These are phyloP conservation scores for Porogramme epimiltina DNA, from an alignment of 1,284 basidiomycete species.

Conservation along the genomic window DNA sequence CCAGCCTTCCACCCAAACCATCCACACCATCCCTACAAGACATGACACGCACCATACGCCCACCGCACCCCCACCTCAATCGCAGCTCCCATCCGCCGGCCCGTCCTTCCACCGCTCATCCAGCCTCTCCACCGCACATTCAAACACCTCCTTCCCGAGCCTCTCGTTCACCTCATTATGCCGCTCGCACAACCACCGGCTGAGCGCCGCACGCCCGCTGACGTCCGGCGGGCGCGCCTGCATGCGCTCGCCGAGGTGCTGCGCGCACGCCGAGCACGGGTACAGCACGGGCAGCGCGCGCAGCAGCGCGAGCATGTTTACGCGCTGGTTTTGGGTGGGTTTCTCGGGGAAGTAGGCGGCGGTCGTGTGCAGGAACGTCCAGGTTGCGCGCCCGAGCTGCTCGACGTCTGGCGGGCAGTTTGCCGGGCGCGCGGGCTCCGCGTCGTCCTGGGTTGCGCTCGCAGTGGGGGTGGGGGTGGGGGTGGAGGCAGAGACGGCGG, in stretches of 20 bases:
- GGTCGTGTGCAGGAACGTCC: conserved; percentile 94
- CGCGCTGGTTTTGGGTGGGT: conserved; percentile 71
- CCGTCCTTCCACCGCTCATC: conserved; percentile 93
- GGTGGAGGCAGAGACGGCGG: conserved; percentile 34
- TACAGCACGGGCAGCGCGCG: conserved; percentile 80
- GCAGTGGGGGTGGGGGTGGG: conserved; percentile 2
- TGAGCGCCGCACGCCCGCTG: conserved; percentile 64
- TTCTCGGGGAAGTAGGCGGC: conserved; percentile 91
- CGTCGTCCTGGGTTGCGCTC: too few relatives aligned
- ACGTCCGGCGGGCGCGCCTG: conserved; percentile 74
- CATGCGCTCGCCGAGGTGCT: conserved; percentile 76
- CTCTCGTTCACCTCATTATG: conserved; percentile 91
- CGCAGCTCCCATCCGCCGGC: conserved; percentile 84
- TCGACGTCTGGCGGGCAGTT: conserved; percentile 90
- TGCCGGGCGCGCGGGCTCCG: conserved; percentile 46
- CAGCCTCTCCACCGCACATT: conserved; percentile 68
- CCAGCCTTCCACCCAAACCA: too few relatives aligned
- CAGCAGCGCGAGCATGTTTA: conserved; percentile 81
- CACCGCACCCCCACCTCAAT: conserved; percentile 47
- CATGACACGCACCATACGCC: background rate
- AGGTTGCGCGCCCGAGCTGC: conserved; percentile 86
- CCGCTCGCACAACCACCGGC: conserved; percentile 85
- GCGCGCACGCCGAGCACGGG: conserved; percentile 85
- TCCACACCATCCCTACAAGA: too few relatives aligned
- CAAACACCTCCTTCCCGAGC: conserved; percentile 82